Evolutionary conservation across 192 early-diverging fungal species (phyloP), one percentile per base, ranked within the genome.

Genomic region (Coemansia javaensis): DNA sequence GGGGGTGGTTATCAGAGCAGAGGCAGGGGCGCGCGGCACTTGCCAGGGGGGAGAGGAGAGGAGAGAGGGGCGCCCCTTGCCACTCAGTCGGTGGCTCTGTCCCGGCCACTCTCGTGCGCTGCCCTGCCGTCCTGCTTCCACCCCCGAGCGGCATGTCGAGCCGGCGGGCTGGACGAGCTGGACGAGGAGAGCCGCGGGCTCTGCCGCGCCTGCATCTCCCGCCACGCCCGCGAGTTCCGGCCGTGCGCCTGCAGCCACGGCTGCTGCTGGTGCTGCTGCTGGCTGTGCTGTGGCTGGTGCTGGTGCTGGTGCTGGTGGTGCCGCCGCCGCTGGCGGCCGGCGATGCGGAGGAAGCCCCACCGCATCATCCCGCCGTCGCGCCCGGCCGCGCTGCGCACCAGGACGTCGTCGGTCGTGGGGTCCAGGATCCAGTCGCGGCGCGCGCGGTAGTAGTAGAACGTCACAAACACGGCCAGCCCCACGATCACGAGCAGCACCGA

Each of bases 401-500:
- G 57, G 23, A 34, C 39, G 32, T 73, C 69, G n/a, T 51, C 53
- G 2, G 62, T 73, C 21, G 16, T 43, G 14, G 62, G 53, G 25
- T 52, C 52, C 23, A 15, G 30, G 18, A 73, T 56, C 69, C 69
- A 73, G 3, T 40, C 22, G 22, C 64, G 40, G 27, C 53, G 51
- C 9, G 49, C 56, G 31, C 60, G 55, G 44, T 51, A 73, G 54
- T 64, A 63, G 50, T 73, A 73, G 13, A 57, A 56, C 7, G 69
- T 73, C 15, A 65, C 46, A 45, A 73, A 48, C 44, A 73, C 22
- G 0, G 57, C 36, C 35, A 65, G 42, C 7, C 53, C 62, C 7
- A 61, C 53, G 28, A 73, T 16, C 0, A 73, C 69, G 10, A 65
- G 10, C 18, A 73, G 40, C 44, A 73, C 56, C 7, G 69, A 73